phyloP scores from a whole-genome alignment of 805 yeast species.

The Trichomonascus vanleenenianus region DNA sequence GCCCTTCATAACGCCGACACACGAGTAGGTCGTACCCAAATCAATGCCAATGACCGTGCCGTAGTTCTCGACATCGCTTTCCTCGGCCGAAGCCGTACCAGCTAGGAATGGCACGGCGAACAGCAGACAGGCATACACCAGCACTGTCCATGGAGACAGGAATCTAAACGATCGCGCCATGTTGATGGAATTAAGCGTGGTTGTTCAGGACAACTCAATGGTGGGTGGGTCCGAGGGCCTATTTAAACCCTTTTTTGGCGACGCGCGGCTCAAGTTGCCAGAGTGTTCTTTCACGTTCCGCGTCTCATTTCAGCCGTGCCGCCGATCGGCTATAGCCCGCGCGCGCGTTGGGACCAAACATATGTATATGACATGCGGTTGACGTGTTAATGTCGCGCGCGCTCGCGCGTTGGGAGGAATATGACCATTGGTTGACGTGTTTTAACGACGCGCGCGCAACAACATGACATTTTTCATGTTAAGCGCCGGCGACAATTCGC shows the following conservation, averaged over 20 bases:
- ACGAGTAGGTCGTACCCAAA: conserved; percentile 94
- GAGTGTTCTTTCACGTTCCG: neutral
- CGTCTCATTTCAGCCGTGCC: neutral
- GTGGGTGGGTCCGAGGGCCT: neutral
- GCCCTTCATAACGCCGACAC: conserved; percentile 83
- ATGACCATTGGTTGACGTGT: too few species aligned
- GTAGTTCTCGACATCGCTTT: conserved; percentile 30
- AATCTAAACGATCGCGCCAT: conserved; percentile 13
- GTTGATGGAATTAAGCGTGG: neutral
- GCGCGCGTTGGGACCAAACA: too few species aligned
- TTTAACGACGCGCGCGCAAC: too few species aligned
- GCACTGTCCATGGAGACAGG: conserved; percentile 24
- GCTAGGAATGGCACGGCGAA: conserved; percentile 30
- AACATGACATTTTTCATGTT: too few species aligned
- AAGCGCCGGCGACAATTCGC: too few species aligned
- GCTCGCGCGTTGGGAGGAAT: too few species aligned
- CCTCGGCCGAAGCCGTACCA: conserved; percentile 23
- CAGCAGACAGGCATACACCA: conserved; percentile 29
- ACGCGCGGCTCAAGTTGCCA: too few species aligned
- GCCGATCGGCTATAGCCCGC: neutral
- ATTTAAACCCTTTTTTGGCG: neutral
- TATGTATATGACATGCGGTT: too few species aligned
- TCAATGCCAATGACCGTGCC: conserved; percentile 76
- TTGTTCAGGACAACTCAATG: neutral
- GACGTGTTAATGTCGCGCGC: too few species aligned